Conservation (phyloP, 768 basidiomycete genomes). For the Boletales sp. region DNA sequence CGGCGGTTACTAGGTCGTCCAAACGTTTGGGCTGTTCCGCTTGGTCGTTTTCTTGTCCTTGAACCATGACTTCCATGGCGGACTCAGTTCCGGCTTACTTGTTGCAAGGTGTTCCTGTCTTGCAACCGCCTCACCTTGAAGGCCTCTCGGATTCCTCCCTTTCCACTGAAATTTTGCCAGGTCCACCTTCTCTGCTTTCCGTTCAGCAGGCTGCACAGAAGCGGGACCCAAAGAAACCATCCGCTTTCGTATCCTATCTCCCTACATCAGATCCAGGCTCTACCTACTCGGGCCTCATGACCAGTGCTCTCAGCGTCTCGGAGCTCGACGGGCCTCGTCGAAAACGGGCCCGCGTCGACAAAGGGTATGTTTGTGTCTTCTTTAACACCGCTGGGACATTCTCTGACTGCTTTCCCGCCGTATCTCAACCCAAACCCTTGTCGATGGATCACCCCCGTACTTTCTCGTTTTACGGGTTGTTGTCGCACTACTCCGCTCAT, state of each 20-base stretch:
- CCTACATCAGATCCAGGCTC: constrained; percentile 84
- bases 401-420: constrained; percentile 22
- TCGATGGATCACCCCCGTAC: constrained; percentile 16
- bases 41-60: constrained; percentile 24
- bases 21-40: constrained; percentile 9
- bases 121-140: constrained; percentile 78
- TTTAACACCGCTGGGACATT: constrained; percentile 18
- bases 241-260: constrained; percentile 70
- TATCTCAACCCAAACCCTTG: constrained; percentile 27
- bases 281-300: constrained; percentile 77
- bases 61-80: constrained; percentile 68
- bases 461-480: constrained; percentile 8
- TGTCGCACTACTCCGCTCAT: background rate
- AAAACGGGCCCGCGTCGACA: constrained; percentile 71
- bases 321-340: constrained; percentile 63
- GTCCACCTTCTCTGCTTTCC: constrained; percentile 73
- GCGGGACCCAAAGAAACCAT: constrained; percentile 78
- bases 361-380: constrained; percentile 53
- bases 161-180: constrained; percentile 88
- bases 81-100: constrained; percentile 60
- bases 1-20: constrained; percentile 17
- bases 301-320: constrained; percentile 54
- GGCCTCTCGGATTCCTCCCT: constrained; percentile 65
- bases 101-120: constrained; percentile 66
- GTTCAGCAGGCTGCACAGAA: constrained; percentile 68